Conservation (phyloP, 2,329 filamentous ascomycete genomes). For the Xylaria sp. region DNA sequence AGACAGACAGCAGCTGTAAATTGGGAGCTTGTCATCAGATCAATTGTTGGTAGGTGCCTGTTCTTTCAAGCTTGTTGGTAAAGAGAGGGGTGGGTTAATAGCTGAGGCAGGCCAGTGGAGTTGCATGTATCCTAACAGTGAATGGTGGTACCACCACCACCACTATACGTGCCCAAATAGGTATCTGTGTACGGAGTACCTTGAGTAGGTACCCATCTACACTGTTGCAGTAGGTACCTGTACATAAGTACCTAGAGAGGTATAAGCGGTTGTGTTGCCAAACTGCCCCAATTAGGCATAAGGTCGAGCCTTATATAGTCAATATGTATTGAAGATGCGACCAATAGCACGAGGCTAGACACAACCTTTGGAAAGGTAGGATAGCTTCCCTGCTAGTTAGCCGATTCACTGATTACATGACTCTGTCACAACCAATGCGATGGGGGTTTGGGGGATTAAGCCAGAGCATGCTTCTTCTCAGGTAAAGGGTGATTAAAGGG, state of each 20-base stretch:
- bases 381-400: neutral
- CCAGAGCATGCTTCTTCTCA: neutral
- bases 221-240: too few species aligned
- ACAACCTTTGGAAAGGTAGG: neutral
- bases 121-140: neutral
- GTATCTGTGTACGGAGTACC: neutral
- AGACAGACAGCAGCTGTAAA: neutral
- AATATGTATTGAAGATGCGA: neutral
- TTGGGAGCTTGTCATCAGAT: neutral
- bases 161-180: neutral
- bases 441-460: constrained; percentile 18
- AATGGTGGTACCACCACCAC: neutral
- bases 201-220: too few species aligned
- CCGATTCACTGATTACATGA: neutral
- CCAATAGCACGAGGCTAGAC: constrained; percentile 1
- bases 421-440: neutral
- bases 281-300: neutral
- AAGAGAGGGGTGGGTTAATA: neutral
- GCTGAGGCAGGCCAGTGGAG: neutral
- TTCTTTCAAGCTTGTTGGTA: neutral
- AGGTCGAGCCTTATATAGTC: neutral
- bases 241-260: neutral
- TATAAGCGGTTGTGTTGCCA: neutral
- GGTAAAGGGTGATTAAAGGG: neutral
- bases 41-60: neutral